Conservation (phyloP, 1,284 basidiomycete species). For the Lentinus polychrous region DNA sequence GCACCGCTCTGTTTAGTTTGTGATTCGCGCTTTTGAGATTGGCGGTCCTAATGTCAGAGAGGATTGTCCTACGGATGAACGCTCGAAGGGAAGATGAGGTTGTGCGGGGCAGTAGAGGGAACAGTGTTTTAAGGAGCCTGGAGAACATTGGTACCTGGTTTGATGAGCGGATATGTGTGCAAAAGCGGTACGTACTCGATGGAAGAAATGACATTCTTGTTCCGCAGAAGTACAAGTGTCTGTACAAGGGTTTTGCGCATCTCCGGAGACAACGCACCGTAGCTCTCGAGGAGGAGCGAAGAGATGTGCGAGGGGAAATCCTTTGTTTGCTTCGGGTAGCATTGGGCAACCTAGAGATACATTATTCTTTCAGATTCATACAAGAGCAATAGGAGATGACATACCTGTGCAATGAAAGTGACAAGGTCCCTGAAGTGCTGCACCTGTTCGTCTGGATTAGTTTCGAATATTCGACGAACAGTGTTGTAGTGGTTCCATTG, state of each 20-base stretch:
- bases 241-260: constrained; percentile 80
- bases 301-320: constrained; percentile 79
- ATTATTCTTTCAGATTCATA: constrained; percentile 1
- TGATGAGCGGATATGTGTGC: constrained; percentile 2
- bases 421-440: constrained; percentile 83
- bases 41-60: constrained; percentile 92
- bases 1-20: constrained; percentile 93
- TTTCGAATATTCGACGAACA: constrained; percentile 77
- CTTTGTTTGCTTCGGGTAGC: constrained; percentile 83
- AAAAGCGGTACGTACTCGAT: constrained; percentile 70
- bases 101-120: constrained; percentile 89
- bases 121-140: constrained; percentile 86
- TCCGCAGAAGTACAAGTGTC: constrained; percentile 88
- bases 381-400: constrained; percentile 12
- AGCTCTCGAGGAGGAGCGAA: constrained; percentile 68
- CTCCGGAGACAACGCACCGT: constrained; percentile 68
- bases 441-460: constrained; percentile 74
- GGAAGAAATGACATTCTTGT: constrained; percentile 88
- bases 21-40: constrained; percentile 90
- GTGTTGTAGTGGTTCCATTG: constrained; percentile 98
- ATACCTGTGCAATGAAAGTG: constrained; percentile 77
- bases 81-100: constrained; percentile 79
- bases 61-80: constrained; percentile 90
- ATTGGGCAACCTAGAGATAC: constrained; percentile 67
- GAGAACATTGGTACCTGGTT: neutral